phyloP scores from a whole-genome alignment of 352 stramenopile species.

The Phytophthora cactorum region DNA sequence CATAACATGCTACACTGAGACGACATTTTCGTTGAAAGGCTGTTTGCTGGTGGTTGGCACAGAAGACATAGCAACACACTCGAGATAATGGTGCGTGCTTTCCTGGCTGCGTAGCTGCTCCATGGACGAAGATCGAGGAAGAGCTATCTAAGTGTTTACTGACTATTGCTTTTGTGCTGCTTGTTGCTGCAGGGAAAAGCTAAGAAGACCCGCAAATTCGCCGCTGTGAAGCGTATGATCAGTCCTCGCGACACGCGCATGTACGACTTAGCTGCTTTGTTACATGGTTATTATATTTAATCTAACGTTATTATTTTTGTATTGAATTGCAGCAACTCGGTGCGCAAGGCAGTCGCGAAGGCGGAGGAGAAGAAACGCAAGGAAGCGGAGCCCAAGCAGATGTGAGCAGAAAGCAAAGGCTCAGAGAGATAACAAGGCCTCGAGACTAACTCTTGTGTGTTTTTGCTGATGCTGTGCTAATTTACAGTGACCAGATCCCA shows the following conservation, averaged over 20 bases:
- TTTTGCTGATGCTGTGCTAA: constrained; percentile 1
- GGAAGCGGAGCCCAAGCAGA: constrained; percentile 92
- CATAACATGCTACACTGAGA: neutral
- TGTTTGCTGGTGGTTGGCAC: constrained; percentile 26
- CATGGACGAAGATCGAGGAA: neutral
- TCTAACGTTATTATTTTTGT: constrained; percentile 3
- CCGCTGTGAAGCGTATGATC: constrained; percentile 98
- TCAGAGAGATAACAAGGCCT: neutral
- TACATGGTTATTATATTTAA: neutral
- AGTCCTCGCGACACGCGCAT: constrained; percentile 98
- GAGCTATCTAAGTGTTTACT: constrained; percentile 4
- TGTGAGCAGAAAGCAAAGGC: constrained; percentile 51
- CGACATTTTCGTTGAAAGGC: constrained; percentile 9
- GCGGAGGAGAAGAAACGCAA: constrained; percentile 92
- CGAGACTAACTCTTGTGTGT: constrained; percentile 21
- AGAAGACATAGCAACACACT: constrained; percentile 5
- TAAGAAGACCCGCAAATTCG: constrained; percentile 99
- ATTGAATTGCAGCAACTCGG: constrained; percentile 63
- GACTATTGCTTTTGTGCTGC: neutral
- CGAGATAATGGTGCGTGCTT: constrained; percentile 26
- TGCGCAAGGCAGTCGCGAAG: constrained; percentile 75
- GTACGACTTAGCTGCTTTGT: constrained; percentile 53
- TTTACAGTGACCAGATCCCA: constrained; percentile 92
- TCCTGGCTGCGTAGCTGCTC: neutral
- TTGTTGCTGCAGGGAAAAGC: constrained; percentile 89